These are phyloP conservation scores for Colletotrichum simmondsii DNA, from an alignment of 2,329 filamentous ascomycete genomes.

Conservation along the genomic window DNA sequence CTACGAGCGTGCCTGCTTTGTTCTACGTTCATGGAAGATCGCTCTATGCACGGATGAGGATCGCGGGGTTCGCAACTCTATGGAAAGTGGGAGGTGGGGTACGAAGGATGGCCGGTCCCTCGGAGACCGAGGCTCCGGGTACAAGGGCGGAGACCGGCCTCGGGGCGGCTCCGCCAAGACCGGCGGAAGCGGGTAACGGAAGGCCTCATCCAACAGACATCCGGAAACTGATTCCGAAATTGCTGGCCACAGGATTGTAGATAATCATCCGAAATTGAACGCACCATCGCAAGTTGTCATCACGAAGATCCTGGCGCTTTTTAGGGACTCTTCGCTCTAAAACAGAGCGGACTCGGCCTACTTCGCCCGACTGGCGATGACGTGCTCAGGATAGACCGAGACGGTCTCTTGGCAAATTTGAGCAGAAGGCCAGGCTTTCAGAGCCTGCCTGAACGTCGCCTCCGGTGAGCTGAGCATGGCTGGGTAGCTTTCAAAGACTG, in stretches of 20 bases:
- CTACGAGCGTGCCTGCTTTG: not conserved
- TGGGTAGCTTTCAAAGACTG: not conserved
- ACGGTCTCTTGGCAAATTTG: slow-evolving; percentile 14
- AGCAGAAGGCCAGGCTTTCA: not conserved
- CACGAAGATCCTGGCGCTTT: not conserved
- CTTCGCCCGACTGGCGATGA: slow-evolving; percentile 16
- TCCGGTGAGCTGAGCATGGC: not conserved
- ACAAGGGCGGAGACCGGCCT: slow-evolving; percentile 6
- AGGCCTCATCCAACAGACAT: not conserved
- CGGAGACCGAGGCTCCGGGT: not conserved
- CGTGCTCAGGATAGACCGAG: slow-evolving; percentile 11
- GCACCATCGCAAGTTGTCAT: not conserved
- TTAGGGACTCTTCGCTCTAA: not conserved
- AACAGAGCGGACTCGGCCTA: not conserved
- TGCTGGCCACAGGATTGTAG: not conserved
- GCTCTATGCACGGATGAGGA: not conserved
- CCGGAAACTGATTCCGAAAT: not conserved
- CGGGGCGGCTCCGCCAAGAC: slow-evolving; percentile 15
- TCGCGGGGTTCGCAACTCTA: not conserved
- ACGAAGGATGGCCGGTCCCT: not conserved
- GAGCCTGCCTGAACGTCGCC: not conserved
- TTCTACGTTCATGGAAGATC: not conserved
- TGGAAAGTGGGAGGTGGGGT: not conserved
- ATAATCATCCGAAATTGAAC: not conserved
- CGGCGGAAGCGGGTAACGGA: not conserved